Evolutionary conservation across 2,329 filamentous ascomycete genomes (phyloP), one percentile per base, ranked within the genome.

Genomic region (Paraconiothyrium sp.): DNA sequence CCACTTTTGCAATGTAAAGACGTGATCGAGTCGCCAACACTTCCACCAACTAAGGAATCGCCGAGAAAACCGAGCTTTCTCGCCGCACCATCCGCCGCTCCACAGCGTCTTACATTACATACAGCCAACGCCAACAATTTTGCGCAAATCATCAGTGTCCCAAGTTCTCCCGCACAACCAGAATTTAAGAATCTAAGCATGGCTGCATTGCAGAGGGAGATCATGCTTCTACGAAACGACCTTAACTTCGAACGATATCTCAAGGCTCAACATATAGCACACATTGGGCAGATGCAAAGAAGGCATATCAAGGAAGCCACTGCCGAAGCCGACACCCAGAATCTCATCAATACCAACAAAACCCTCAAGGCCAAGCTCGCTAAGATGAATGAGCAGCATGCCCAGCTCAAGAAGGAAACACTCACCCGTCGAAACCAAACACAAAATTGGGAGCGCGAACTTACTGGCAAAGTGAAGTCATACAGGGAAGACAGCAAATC

Each of bases 171-270:
- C n/a, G 65, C 70, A 3, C 70, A 75, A 37, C 49, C 63, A 8
- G 74, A 75, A 8, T 74, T 74, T 44, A 72, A 77, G 7, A 73
- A 66, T n/a, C 73, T 78, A 37, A 79, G 72, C 54, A 75, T 79
- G 67, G 73, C 77, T 7, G 74, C 76, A 84, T 80, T 95, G 3
- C 89, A 92, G 67, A 86, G 90, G 46, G 90, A 93, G 69, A 86
- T 93, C n/a, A 85, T 93, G 57, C 80, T 94, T 2, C 78, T 95
- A 11, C 88, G 90, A 48, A 95, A 94, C 64, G 92, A 95, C 69
- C 82, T 95, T 47, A 92, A 91, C 66, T 95, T 94, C 71, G 92
- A 95, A 76, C 85, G 91, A 30, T 94, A 93, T 76, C 85, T 94
- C 70, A 94, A 94, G 74, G 88, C 93, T 66, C 92, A 95, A 71